phyloP scores from a whole-genome alignment of 768 basidiomycete species.

The Crepidotus variabilis region DNA sequence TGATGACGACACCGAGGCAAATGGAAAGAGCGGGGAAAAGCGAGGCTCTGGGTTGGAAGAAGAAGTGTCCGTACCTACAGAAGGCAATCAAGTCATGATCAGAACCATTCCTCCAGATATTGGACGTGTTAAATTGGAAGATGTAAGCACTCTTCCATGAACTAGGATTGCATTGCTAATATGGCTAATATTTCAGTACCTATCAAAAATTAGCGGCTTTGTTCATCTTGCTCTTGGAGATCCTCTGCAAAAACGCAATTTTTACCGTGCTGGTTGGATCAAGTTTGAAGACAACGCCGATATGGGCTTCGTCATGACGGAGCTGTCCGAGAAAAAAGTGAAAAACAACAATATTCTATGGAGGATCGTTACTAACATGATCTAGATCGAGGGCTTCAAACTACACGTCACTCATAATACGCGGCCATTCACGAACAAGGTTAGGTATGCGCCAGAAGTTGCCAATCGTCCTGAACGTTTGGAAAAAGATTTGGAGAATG shows the following conservation, averaged over 20 bases:
- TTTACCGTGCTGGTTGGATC: constrained; percentile 94
- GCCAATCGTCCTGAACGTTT: constrained; percentile 79
- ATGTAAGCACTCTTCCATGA: constrained; percentile 41
- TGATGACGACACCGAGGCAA: constrained; percentile 46
- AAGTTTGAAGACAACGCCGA: constrained; percentile 83
- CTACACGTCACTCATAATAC: constrained; percentile 83
- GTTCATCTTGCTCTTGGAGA: constrained; percentile 89
- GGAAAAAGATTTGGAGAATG: constrained; percentile 75
- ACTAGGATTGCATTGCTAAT: constrained; percentile 3
- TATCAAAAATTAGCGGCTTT: constrained; percentile 74
- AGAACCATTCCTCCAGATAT: constrained; percentile 93
- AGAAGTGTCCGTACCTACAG: constrained; percentile 67
- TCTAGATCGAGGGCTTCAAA: constrained; percentile 91
- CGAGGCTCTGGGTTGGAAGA: constrained; percentile 59
- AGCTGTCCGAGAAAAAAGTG: constrained; percentile 86
- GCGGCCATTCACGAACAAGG: constrained; percentile 71
- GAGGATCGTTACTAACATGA: constrained; percentile 4
- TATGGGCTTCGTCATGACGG: constrained; percentile 66
- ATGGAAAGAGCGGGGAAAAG: constrained; percentile 48
- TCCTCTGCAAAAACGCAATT: constrained; percentile 88
- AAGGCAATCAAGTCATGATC: constrained; percentile 92
- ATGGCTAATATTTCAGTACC: constrained; percentile 47
- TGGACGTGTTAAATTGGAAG: constrained; percentile 84
- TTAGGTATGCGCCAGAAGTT: constrained; percentile 79
- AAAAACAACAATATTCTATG: constrained; percentile 3